Base-by-base conservation (phyloP, 23 red algal genomes). In the Cyanidium caldarium region DNA sequence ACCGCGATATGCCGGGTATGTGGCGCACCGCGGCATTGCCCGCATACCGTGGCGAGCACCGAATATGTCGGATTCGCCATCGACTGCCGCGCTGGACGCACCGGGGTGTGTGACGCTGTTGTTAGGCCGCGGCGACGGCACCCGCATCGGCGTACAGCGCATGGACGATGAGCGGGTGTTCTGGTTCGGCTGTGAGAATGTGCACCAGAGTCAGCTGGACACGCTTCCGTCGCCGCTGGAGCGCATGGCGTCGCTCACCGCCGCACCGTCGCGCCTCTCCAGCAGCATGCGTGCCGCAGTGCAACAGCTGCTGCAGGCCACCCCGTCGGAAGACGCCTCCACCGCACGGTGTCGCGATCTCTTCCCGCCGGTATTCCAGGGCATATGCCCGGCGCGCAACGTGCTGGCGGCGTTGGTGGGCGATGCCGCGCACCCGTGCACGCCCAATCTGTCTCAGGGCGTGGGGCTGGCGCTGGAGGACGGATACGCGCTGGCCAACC, bases 361-460 rank as follows among this genome's bases (percentile, higher is more conserved):
- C 13, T 61, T 61, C 23, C 51, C 51, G 51, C 51, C 51, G 7
- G 23, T 61, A 7, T 28, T 14, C 7, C n/a, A 61, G 10, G 51
- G 51, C 21, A 61, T 25, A 5, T 5, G 7, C 10, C n/a, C 3
- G 13, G 7, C 31, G 10, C 7, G 31, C 21, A 28, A 12, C 10
- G 51, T 28, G 5, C 70, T 36, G 30, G 70, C 61, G 2, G 84
- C 51, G n/a, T 65, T 95, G 0, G 57, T 87, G 0, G 89, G 89
- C 33, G 89, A 95, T 36, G 89, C 89, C 1, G 89, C 89, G 39
- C 89, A 95, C 65, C 71, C 75, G 2, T 57, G 87, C 0, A 83
- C 89, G 38, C 83, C 89, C 19, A 95, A 95, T 73, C 85, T 86
- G 79, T 77, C 61, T 31, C 83, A 95, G 34, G 89, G 89, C 42